These are phyloP conservation scores for Solanum rostratum DNA, from an alignment of 257 asterid species.

Conservation along the genomic window DNA sequence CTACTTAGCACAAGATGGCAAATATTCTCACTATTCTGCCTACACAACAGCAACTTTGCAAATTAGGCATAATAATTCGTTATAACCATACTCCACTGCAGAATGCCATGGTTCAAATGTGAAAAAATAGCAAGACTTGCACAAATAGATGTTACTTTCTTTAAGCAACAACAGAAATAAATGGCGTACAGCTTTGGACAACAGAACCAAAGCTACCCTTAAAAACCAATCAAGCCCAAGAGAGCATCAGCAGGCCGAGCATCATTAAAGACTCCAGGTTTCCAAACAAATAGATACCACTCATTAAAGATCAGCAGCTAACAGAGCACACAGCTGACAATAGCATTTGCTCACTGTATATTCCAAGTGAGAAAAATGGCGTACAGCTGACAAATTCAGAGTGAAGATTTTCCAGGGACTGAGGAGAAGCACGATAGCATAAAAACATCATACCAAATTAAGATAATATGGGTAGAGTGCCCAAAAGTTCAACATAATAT, in stretches of 20 bases:
- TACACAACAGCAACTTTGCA: background rate
- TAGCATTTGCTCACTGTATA: background rate
- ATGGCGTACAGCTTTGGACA: background rate
- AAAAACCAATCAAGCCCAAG: background rate
- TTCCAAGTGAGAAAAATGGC: too few species aligned
- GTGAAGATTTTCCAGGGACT: background rate
- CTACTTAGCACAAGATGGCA: background rate
- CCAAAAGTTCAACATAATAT: background rate
- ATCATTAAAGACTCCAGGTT: rapidly evolving
- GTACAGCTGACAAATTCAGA: too few species aligned
- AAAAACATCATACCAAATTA: background rate
- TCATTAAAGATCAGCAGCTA: background rate
- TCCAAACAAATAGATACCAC: background rate
- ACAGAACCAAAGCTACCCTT: background rate
- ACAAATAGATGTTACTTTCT: background rate
- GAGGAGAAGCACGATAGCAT: background rate
- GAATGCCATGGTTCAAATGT: background rate
- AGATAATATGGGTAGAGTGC: background rate
- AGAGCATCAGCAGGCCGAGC: background rate
- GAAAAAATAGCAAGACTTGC: background rate
- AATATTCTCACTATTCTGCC: background rate
- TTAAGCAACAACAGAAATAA: background rate
- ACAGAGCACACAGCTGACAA: background rate
- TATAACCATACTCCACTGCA: background rate
- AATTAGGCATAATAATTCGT: background rate